Evolutionary conservation across 805 yeast species (phyloP).

Genomic region (Candida incommunis): DNA sequence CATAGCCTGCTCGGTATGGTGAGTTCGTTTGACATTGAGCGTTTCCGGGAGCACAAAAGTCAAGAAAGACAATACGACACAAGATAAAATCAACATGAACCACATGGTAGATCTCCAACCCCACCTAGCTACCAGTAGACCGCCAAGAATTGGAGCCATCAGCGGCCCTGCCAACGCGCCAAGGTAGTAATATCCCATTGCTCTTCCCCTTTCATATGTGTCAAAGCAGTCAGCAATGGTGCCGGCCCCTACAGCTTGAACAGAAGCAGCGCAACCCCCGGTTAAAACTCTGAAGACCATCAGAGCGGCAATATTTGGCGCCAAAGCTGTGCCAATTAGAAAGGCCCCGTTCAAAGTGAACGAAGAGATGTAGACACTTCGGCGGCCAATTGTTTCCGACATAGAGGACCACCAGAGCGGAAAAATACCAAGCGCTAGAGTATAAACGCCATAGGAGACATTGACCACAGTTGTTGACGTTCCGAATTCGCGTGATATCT

Average conservation of each 20-base stretch:
- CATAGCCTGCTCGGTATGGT: background rate
- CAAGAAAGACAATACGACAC: slow-evolving; percentile 34
- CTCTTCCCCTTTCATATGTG: slow-evolving; percentile 57
- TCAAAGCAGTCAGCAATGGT: slow-evolving; percentile 62
- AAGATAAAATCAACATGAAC: slow-evolving; percentile 60
- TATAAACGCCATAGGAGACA: slow-evolving; percentile 66
- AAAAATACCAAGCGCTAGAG: slow-evolving; percentile 59
- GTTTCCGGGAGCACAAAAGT: slow-evolving; percentile 67
- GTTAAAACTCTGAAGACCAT: slow-evolving; percentile 56
- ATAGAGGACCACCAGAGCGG: slow-evolving; percentile 86
- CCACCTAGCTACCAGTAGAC: slow-evolving; percentile 54
- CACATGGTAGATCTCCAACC: slow-evolving; percentile 88
- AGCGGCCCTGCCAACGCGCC: slow-evolving; percentile 78
- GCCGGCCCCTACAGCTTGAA: slow-evolving; percentile 84
- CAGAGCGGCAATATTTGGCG: slow-evolving; percentile 45
- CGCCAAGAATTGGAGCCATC: slow-evolving; percentile 68
- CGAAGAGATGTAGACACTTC: slow-evolving; percentile 58
- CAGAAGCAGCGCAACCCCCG: slow-evolving; percentile 76
- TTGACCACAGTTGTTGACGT: slow-evolving; percentile 52
- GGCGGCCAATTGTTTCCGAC: slow-evolving; percentile 61
- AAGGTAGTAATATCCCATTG: slow-evolving; percentile 66
- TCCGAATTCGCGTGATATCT: slow-evolving; percentile 37
- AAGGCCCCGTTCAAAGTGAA: slow-evolving; percentile 51
- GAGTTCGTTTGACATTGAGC: slow-evolving; percentile 24
- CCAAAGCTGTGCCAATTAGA: slow-evolving; percentile 55